Conservation (phyloP, 805 yeast genomes). For the Hemisphaericaspora nanyangensis region DNA sequence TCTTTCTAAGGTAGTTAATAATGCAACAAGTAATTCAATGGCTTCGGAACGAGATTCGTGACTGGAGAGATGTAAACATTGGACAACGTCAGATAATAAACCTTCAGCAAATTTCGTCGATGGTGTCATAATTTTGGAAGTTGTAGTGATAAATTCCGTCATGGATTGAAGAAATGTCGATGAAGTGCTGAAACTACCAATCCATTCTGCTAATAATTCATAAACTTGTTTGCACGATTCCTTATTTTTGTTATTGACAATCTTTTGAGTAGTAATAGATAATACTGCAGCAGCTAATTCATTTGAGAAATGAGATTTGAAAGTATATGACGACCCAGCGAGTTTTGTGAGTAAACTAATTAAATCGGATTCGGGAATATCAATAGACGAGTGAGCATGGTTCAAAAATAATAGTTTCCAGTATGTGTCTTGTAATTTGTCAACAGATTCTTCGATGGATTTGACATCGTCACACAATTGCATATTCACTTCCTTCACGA, state of each 20-base stretch:
- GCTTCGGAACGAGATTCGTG: conserved; percentile 49
- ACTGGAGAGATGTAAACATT: conserved; percentile 46
- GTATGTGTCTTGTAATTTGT: conserved; percentile 14
- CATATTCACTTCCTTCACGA: not conserved
- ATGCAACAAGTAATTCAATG: conserved; percentile 41
- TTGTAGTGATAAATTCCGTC: conserved; percentile 6
- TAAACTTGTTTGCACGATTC: not conserved
- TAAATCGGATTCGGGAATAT: not conserved
- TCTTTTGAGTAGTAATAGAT: not conserved
- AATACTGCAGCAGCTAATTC: conserved; percentile 4
- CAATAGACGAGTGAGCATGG: not conserved
- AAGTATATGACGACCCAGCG: not conserved
- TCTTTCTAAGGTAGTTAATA: conserved; percentile 7
- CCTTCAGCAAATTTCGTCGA: no score
- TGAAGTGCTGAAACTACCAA: conserved; percentile 29
- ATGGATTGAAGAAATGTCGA: conserved; percentile 35
- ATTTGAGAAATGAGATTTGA: not conserved
- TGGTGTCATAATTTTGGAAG: conserved; percentile 10
- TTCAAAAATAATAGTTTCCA: conserved; percentile 51
- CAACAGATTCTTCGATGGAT: not conserved
- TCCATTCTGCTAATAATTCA: conserved; percentile 2
- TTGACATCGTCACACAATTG: not conserved
- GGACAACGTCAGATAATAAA: conserved; percentile 12
- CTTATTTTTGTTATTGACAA: not conserved
- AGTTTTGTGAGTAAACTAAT: not conserved